Base-by-base conservation (phyloP, 805 yeast genomes). In the Saturnispora silvae region DNA sequence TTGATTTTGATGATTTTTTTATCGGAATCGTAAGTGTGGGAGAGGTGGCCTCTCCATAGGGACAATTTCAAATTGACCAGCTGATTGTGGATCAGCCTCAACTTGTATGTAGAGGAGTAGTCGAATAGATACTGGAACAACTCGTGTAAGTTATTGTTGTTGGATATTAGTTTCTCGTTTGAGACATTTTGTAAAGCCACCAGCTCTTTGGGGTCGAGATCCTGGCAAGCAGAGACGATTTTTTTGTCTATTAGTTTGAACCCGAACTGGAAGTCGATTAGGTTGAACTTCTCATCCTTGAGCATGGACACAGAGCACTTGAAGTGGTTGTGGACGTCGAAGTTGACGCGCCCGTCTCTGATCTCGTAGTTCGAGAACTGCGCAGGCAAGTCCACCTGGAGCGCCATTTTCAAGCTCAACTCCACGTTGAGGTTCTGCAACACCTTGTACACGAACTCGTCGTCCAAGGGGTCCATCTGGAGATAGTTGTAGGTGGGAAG, bases 341-440 rank as follows among this genome's bases (percentile, higher is more conserved):
- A 76, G 37, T 70, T 69, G 3, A 81, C 77, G 35, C 94, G 65
- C 11, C 97, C 98, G 56, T 89, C 77, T 38, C 67, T 64, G 15
- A 89, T 74, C 20, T 56, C 60, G 54, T 81, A 84, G 39, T 75
- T 67, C 25, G 72, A 59, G 47, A 83, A 81, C 28, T 71, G 69
- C 9, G 57, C 49, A 0, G 96, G 96, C 25, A 89, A 56, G 27
- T 71, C 71, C 40, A 65, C 65, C 20, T 72, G 66, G 14, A 77
- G 55, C 0, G 96, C 89, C 59, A 87, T 70, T 46, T 87, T 70
- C 5, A 85, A 72, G 2, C 87, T 72, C 13, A 87, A 58, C 20
- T 77, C 68, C 26, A 84, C 73, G 51, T 89, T 83, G 46, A 89
- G 65, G 49, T 81, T 78, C 37, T 64, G 62, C 33, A 89, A 57